A percentile compares a stretch with the other conserved stretches of the same genome.
phyloP scores from a whole-genome alignment of 2,329 filamentous ascomycete genomes.

The Ceratocystis variospora region DNA sequence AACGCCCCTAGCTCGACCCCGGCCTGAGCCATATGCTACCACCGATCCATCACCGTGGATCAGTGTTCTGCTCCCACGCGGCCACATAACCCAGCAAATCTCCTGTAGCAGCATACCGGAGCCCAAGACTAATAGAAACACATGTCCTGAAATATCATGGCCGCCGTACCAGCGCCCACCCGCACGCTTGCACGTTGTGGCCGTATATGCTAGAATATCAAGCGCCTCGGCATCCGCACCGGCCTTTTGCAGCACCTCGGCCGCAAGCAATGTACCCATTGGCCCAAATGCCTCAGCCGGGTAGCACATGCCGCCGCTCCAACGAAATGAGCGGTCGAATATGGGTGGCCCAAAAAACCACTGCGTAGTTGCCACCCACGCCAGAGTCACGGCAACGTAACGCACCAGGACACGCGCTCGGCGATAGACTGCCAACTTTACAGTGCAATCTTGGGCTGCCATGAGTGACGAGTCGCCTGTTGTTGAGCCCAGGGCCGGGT shows the following conservation, averaged over 20 bases:
- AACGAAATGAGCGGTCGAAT: constrained; percentile 78
- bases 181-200: constrained; percentile 65
- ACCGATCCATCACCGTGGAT: constrained; percentile 52
- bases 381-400: constrained; percentile 57
- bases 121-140: constrained; percentile 79
- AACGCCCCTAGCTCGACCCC: constrained; percentile 27
- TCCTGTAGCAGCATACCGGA: constrained; percentile 74
- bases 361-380: constrained; percentile 82
- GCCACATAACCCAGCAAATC: constrained; percentile 45
- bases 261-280: constrained; percentile 2
- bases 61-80: constrained; percentile 52
- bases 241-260: neutral
- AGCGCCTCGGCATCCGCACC: neutral
- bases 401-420: constrained; percentile 46
- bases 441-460: neutral
- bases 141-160: constrained; percentile 90
- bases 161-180: constrained; percentile 85
- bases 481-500: constrained; percentile 38
- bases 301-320: constrained; percentile 77
- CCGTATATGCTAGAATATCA: constrained; percentile 42
- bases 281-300: constrained; percentile 29
- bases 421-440: constrained; percentile 24
- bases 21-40: constrained; percentile 35
- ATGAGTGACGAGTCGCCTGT: neutral
- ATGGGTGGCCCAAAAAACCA: constrained; percentile 91